Percentiles rank a stretch among this genome's conserved stretches.
Evolutionary conservation across 2,329 filamentous ascomycete species (phyloP).

Genomic region (Exutisphaerella laricina): DNA sequence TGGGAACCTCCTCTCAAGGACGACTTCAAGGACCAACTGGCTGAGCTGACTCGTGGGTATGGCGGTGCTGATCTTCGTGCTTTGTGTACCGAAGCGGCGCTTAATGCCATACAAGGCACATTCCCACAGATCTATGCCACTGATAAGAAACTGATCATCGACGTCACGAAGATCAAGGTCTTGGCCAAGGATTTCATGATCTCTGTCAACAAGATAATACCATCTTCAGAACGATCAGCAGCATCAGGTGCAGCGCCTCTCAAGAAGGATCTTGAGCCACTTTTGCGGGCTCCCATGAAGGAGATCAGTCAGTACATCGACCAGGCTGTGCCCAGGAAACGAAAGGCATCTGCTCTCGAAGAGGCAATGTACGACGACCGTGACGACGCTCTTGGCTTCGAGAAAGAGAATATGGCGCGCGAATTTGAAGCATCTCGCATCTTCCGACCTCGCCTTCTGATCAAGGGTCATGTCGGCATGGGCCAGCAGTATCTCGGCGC

Average conservation of each 20-base stretch:
- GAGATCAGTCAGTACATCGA: slow-evolving; percentile 61
- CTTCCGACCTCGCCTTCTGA: slow-evolving; percentile 80
- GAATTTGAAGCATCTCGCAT: slow-evolving; percentile 77
- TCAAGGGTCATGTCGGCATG: slow-evolving; percentile 81
- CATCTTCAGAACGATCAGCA: slow-evolving; percentile 85
- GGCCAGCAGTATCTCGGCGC: slow-evolving; percentile 84
- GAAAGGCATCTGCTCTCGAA: slow-evolving; percentile 81
- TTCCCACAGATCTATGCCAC: slow-evolving; percentile 96
- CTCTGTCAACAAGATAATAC: slow-evolving; percentile 91
- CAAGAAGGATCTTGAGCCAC: slow-evolving; percentile 71
- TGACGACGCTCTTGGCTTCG: slow-evolving; percentile 76
- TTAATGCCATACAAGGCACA: slow-evolving; percentile 91
- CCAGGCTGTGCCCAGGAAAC: slow-evolving; percentile 73
- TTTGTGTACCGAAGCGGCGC: slow-evolving; percentile 87
- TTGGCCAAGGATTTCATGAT: slow-evolving; percentile 96
- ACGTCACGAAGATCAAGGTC: slow-evolving; percentile 76
- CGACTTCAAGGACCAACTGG: slow-evolving; percentile 75
- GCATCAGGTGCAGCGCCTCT: slow-evolving; percentile 78
- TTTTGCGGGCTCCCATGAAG: slow-evolving; percentile 67
- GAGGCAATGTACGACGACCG: slow-evolving; percentile 91
- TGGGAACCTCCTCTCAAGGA: slow-evolving; percentile 75
- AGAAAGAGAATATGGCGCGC: slow-evolving; percentile 67
- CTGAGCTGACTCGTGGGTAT: slow-evolving; percentile 88
- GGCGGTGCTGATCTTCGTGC: slow-evolving; percentile 92
- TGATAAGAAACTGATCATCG: slow-evolving; percentile 81